These are phyloP conservation scores for Gremmenia infestans DNA, from an alignment of 2,329 filamentous ascomycete species.

Conservation along the genomic window DNA sequence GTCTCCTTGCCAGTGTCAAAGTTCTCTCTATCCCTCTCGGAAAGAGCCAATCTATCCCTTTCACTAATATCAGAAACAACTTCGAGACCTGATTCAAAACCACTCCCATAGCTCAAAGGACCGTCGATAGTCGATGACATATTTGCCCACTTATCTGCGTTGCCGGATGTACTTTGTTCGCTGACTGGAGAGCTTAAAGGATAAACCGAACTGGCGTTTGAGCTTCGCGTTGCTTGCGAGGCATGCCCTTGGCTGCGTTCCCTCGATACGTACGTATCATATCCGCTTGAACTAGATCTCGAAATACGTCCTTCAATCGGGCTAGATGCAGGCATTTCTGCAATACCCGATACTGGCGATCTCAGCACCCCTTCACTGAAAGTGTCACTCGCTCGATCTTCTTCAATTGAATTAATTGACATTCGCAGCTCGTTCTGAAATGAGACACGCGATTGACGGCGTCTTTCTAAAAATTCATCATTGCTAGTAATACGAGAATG, in stretches of 20 bases:
- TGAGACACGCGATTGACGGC: conserved; percentile 21
- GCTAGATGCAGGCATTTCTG: conserved; percentile 12
- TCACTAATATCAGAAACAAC: not conserved
- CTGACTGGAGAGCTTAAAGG: conserved; percentile 20
- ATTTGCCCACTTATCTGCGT: conserved; percentile 9
- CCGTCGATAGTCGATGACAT: conserved; percentile 12
- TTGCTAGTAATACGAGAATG: conserved; percentile 21
- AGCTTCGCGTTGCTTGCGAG: conserved; percentile 21
- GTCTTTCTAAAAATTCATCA: conserved; percentile 26
- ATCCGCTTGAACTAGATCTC: conserved; percentile 20
- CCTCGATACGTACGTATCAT: conserved; percentile 22
- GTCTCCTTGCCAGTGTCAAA: not conserved
- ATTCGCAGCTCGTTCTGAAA: conserved; percentile 25
- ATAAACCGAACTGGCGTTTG: conserved; percentile 22
- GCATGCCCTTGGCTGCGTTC: conserved; percentile 24
- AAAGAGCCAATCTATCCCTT: not conserved
- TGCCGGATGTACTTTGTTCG: conserved; percentile 13
- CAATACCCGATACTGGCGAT: conserved; percentile 8
- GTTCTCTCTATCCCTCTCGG: not conserved
- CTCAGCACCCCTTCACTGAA: conserved; percentile 9
- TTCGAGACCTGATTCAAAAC: not conserved
- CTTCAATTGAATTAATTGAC: conserved; percentile 23
- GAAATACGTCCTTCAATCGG: conserved; percentile 20
- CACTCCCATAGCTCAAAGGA: not conserved
- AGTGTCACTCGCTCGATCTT: conserved; percentile 9